Evolutionary conservation across 2,329 filamentous ascomycete species (phyloP).

Genomic region (Clonostachys sp.): DNA sequence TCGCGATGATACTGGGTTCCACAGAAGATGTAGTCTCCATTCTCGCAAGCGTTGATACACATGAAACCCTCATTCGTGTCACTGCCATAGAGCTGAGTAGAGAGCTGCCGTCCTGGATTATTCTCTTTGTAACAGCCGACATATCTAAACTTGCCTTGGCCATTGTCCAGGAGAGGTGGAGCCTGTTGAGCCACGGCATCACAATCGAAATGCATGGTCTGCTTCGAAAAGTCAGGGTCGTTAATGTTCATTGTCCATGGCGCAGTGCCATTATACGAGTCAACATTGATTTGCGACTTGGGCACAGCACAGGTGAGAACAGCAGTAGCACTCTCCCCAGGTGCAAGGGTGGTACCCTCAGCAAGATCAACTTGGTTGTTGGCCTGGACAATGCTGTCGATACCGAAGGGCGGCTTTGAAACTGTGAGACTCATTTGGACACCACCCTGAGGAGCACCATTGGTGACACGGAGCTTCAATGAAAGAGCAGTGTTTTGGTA

Average conservation of each 20-base stretch:
- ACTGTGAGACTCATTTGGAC: conserved; percentile 50
- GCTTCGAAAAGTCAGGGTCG: conserved; percentile 46
- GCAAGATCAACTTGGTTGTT: conserved; percentile 52
- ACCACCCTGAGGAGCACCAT: conserved; percentile 37
- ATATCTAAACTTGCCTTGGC: conserved; percentile 45
- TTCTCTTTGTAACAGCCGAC: conserved; percentile 52
- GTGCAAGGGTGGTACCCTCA: conserved; percentile 45
- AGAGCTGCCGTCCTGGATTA: conserved; percentile 47
- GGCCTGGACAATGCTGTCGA: conserved; percentile 46
- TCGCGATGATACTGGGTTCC: conserved; percentile 45
- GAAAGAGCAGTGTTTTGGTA: conserved; percentile 41
- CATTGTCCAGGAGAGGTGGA: conserved; percentile 36
- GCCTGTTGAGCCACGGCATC: conserved; percentile 47
- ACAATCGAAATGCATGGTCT: conserved; percentile 45
- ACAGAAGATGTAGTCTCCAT: conserved; percentile 31
- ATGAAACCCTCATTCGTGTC: conserved; percentile 32
- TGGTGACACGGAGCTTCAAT: conserved; percentile 48
- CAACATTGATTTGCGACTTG: conserved; percentile 51
- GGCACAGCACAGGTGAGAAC: conserved; percentile 50
- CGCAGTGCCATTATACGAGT: conserved; percentile 41
- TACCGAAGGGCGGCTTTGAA: conserved; percentile 56
- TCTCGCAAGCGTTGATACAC: conserved; percentile 38
- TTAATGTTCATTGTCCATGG: conserved; percentile 55
- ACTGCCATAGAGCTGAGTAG: conserved; percentile 32
- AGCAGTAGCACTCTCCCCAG: conserved; percentile 46